Base-by-base conservation (phyloP, 2,329 filamentous ascomycete genomes). In the Claviceps africana region DNA sequence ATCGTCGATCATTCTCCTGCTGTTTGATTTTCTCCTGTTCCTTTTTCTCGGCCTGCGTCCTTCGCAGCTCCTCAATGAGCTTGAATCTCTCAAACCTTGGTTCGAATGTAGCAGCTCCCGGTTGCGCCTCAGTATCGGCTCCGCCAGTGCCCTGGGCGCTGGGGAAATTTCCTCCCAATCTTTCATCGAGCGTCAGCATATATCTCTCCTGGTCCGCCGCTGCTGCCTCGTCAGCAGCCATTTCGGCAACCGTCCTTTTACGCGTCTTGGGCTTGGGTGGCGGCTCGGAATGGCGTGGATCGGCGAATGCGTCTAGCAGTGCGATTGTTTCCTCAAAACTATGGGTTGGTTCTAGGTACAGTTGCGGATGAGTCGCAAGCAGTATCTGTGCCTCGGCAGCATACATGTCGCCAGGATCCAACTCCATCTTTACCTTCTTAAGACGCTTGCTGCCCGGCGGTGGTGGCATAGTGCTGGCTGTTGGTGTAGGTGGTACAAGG, bases 191-290 rank as follows among this genome's bases (percentile, higher is more conserved):
- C 22, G 88, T 83, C 49, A 97, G 82, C 88, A 98, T 93, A 59
- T 88, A 94, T 47, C 88, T 81, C 67, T 98, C 90, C 57, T 88
- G 83, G 54, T 89, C 87, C 22, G 90, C 91, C 0, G 89, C 88
- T 54, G 88, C 77, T 1, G 93, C 91, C 69, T 98, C 90, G 62
- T 98, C 93, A 8, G 91, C 91, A 9, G 88, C 93, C 72, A 97
- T 81, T 64, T 98, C 91, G 9, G 93, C 93, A 19, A 94, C 84
- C 0, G 93, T 98, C 56, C 91, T 82, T 74, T 98, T 97, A 53
- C 93, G 78, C 8, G 83, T 84, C 74, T 95, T 96, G 3, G 89
- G 89, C 55, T 85, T 79, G 0, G 93, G 91, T 10, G 88, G 83
- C 44, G 81, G 74, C 48, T 85, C 79, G 31, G 81, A 78, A 65